Conservation (phyloP, 2,329 filamentous ascomycete species). For the Zymoseptoria passerinii region DNA sequence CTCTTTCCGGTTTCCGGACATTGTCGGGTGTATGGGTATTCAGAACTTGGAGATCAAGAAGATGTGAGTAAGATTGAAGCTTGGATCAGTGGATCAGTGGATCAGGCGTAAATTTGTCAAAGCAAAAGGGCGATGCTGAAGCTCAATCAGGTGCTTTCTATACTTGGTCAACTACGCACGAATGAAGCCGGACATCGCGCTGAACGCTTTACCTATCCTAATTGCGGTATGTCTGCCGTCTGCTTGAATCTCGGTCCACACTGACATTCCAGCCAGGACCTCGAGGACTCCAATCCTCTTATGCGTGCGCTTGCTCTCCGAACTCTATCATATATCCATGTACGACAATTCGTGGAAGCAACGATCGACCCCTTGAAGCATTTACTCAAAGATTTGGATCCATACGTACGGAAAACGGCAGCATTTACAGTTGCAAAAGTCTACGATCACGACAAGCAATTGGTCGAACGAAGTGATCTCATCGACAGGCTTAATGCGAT, state of each 20-base stretch:
- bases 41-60: constrained; percentile 97
- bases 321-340: constrained; percentile 96
- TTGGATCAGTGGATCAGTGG: background rate
- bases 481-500: constrained; percentile 87
- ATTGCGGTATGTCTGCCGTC: constrained; percentile 53
- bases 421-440: constrained; percentile 95
- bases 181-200: constrained; percentile 84
- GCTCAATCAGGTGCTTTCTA: constrained; percentile 71
- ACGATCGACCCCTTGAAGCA: constrained; percentile 77
- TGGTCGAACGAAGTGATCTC: constrained; percentile 84
- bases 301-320: constrained; percentile 85
- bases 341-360: constrained; percentile 88
- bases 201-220: constrained; percentile 84
- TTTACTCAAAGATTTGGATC: constrained; percentile 76
- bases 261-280: constrained; percentile 52
- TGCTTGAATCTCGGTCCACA: background rate
- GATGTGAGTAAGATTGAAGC: constrained; percentile 57
- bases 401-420: constrained; percentile 95
- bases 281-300: constrained; percentile 86
- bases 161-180: constrained; percentile 96
- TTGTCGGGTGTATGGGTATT: constrained; percentile 92
- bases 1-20: constrained; percentile 95
- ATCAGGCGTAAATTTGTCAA: background rate
- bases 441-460: constrained; percentile 86
- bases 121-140: constrained; percentile 24